These are phyloP conservation scores for Fistulifera solaris DNA, from an alignment of 108 stramenopile species.

Conservation along the genomic window DNA sequence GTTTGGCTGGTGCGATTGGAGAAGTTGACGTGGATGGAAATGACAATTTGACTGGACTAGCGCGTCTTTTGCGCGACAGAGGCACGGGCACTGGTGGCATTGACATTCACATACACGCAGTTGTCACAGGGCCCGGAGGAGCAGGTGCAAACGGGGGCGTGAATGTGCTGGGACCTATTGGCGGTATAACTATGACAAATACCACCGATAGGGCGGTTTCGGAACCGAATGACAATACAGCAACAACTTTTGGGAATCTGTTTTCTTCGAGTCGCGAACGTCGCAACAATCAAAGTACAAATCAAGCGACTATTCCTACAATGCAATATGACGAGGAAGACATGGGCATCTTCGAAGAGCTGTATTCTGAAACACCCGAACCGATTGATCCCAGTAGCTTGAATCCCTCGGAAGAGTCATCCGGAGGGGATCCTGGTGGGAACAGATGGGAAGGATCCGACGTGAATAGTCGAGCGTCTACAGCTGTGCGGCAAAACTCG, in stretches of 20 bases:
- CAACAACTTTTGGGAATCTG: neutral
- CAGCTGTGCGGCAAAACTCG: too few species aligned
- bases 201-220: neutral
- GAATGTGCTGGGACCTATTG: neutral
- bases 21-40: conserved; percentile 8
- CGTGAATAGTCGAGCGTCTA: too few species aligned
- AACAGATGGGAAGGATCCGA: too few species aligned
- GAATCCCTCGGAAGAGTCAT: neutral
- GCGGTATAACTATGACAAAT: neutral
- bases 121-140: conserved; percentile 71
- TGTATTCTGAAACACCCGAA: conserved; percentile 67
- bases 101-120: conserved; percentile 88
- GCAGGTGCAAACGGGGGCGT: conserved; percentile 18
- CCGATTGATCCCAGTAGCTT: conserved; percentile 50
- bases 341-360: conserved; percentile 57
- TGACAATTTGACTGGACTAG: conserved; percentile 17
- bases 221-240: neutral
- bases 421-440: too few species aligned
- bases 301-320: too few species aligned
- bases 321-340: conserved; percentile 26
- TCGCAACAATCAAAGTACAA: neutral
- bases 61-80: conserved; percentile 22
- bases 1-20: conserved; percentile 18
- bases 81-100: conserved; percentile 44
- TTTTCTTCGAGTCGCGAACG: neutral